A percentile compares a stretch with the other conserved stretches of the same genome.
These are phyloP conservation scores for Globisporangium nunn DNA, from an alignment of 352 stramenopile genomes.

Conservation along the genomic window DNA sequence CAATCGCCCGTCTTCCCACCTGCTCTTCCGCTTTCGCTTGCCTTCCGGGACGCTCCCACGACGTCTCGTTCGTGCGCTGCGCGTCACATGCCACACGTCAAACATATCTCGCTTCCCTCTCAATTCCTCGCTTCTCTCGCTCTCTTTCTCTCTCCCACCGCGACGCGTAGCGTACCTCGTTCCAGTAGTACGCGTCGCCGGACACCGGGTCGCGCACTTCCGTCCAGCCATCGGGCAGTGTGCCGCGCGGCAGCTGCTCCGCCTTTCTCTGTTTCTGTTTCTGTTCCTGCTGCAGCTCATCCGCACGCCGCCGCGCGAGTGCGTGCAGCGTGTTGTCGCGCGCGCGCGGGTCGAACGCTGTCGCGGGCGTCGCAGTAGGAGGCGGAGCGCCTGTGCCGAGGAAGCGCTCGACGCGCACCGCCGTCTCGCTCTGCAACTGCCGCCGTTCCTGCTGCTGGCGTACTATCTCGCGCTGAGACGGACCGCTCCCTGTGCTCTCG, in stretches of 20 bases:
- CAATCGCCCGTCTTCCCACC: background rate
- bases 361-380: constrained; percentile 12
- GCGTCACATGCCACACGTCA: background rate
- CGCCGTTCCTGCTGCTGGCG: constrained; percentile 50
- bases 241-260: background rate
- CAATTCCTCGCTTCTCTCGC: no score
- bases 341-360: constrained; percentile 30
- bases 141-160: background rate
- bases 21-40: background rate
- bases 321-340: constrained; percentile 76
- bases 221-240: constrained; percentile 44
- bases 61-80: constrained; percentile 68
- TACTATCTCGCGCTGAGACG: constrained; percentile 54
- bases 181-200: constrained; percentile 75
- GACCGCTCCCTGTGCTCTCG: constrained; percentile 48
- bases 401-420: constrained; percentile 29
- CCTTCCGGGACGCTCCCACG: constrained; percentile 48
- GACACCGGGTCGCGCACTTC: constrained; percentile 35
- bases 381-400: constrained; percentile 10
- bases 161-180: constrained; percentile 36
- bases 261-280: background rate
- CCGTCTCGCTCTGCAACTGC: constrained; percentile 43
- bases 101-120: no score
- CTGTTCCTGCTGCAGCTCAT: constrained; percentile 32
- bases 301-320: constrained; percentile 35